Conservation (phyloP, 306 rosid species). For the Prunus davidiana region DNA sequence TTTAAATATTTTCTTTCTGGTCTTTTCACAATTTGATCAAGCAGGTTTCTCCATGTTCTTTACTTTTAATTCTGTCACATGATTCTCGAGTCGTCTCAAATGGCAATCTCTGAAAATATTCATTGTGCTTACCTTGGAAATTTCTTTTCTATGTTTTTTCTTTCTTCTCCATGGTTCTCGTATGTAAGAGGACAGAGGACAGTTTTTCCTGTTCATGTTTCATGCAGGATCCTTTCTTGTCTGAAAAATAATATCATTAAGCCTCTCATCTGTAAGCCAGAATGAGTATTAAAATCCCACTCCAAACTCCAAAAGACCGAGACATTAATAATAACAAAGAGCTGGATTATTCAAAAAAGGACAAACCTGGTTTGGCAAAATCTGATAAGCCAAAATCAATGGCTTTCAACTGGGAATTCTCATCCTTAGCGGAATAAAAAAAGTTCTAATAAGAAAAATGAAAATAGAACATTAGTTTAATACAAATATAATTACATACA, state of each 20-base stretch:
- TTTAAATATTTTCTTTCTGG: not conserved
- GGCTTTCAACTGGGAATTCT: too few relatives aligned
- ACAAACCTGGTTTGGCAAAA: constrained; percentile 47
- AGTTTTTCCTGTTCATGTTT: not conserved
- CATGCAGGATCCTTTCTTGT: not conserved
- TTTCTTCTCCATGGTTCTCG: not conserved
- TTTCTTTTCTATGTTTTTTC: not conserved
- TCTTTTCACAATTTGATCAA: not conserved
- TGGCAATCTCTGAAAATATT: not conserved
- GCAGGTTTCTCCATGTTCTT: not conserved
- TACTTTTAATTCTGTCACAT: not conserved
- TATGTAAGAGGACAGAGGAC: not conserved
- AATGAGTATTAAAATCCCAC: constrained; percentile 19
- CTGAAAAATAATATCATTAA: not conserved
- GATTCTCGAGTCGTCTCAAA: not conserved
- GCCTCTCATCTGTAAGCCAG: constrained; percentile 15
- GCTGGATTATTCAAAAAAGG: constrained; percentile 13
- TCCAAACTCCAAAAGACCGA: constrained; percentile 4
- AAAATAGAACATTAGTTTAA: not conserved
- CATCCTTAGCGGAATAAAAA: constrained; percentile 47
- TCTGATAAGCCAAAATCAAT: too few relatives aligned
- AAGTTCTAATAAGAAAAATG: constrained; percentile 55
- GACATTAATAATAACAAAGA: constrained; percentile 22
- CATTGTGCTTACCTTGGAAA: not conserved
- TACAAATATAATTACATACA: not conserved